These are phyloP conservation scores for Lactarius hengduanensis DNA, from an alignment of 768 basidiomycete genomes.

Conservation along the genomic window DNA sequence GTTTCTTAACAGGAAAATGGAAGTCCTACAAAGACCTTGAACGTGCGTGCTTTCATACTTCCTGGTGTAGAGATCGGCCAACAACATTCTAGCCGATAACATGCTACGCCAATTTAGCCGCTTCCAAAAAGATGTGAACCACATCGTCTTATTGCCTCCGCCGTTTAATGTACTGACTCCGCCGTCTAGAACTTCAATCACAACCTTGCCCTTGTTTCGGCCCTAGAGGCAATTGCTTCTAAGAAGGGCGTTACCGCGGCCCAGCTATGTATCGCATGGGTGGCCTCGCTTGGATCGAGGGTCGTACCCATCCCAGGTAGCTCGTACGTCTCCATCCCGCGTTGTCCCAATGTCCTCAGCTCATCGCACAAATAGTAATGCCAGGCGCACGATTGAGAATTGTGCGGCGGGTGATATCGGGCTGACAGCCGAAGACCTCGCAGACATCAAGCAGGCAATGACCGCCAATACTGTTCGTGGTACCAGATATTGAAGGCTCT, in stretches of 20 bases:
- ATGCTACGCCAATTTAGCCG: slow-evolving; percentile 38
- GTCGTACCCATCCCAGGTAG: slow-evolving; percentile 51
- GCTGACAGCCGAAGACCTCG: slow-evolving; percentile 38
- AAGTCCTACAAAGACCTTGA: slow-evolving; percentile 38
- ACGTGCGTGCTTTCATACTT: slow-evolving; percentile 25
- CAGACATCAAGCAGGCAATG: slow-evolving; percentile 42
- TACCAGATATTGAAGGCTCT: slow-evolving; percentile 21
- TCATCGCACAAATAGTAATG: slow-evolving; percentile 32
- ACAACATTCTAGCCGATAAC: slow-evolving; percentile 35
- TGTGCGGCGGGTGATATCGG: slow-evolving; percentile 41
- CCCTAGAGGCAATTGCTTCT: slow-evolving; percentile 40
- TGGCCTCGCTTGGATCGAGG: slow-evolving; percentile 37
- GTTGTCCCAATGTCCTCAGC: neutral
- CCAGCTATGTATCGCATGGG: slow-evolving; percentile 43
- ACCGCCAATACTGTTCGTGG: slow-evolving; percentile 18
- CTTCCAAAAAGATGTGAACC: slow-evolving; percentile 39
- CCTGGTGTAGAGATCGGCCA: neutral
- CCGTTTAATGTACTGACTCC: slow-evolving; percentile 3
- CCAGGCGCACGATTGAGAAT: slow-evolving; percentile 46
- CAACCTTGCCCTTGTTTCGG: slow-evolving; percentile 45
- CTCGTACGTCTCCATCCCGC: slow-evolving; percentile 34
- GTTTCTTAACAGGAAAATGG: slow-evolving; percentile 50
- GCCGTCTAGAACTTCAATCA: slow-evolving; percentile 39
- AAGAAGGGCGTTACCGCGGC: slow-evolving; percentile 44
- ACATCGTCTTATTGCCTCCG: slow-evolving; percentile 2